Base-by-base conservation (phyloP, 192 early-diverging fungal species). In the Chytriomyces confervae region DNA sequence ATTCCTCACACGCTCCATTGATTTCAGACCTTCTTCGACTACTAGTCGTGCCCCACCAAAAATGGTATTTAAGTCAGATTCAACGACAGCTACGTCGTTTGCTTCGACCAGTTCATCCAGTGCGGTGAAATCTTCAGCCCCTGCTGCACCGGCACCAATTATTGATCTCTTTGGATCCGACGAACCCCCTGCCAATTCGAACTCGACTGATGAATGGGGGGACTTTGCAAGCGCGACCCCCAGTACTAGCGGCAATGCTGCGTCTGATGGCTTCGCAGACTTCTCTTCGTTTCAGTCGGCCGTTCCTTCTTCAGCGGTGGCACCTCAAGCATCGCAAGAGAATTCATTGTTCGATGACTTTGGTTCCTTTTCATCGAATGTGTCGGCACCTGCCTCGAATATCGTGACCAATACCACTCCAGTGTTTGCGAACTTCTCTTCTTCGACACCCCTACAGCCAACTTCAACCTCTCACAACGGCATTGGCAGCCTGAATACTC, bases 131-230 rank as follows among this genome's bases (percentile, higher is more conserved):
- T 53, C 79, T 49, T 71, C 69, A 65, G 79, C 11, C 50, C 60
- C 60, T 61, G 66, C 67, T 67, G 60, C 69, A 18, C 43, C 74
- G 2, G 76, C 75, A 66, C 66, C 81, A 16, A 80, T 83, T 9
- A 6, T 79, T 11, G 89, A 92, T 77, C 69, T 95, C 29, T 88
- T 95, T 77, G 91, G 93, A 79, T 89, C 94, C 23, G 81, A 76
- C 7, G 91, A 94, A 23, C n/a, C 27, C 13, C 27, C 47, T n/a
- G 51, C 47, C 23, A 18, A 16, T 20, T 57, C 23, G 11, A 29
- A 29, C 24, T 11, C 63, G 27, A 65, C 63, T 6, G 69, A 72
- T 77, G 93, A 95, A 69, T 95, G 92, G 92, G 91, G 91, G 36
- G 93, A 93, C 77, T 94, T 95, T 82, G 86, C 90, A 51, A 76